Evolutionary conservation across 78 protist genomes (phyloP).

Genomic region (Paratrimastix pyriformis): DNA sequence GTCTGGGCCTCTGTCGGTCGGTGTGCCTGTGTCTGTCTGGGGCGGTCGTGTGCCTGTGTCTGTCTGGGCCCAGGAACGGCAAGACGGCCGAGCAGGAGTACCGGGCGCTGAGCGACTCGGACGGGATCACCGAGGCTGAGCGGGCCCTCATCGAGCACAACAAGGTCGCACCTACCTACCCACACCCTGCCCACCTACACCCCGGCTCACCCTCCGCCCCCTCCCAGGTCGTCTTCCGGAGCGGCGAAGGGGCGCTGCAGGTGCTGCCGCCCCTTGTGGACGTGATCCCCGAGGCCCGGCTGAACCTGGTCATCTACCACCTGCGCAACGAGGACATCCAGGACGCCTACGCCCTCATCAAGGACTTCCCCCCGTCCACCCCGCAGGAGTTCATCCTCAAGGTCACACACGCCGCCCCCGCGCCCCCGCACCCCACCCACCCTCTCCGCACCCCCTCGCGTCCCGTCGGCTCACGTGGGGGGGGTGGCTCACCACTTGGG

Average conservation of each 20-base stretch:
- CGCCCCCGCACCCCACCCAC: neutral
- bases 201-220: too few species aligned
- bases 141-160: slow-evolving; percentile 57
- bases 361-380: slow-evolving; percentile 59
- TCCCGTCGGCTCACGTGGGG: too few species aligned
- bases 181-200: too few species aligned
- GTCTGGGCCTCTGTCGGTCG: too few species aligned
- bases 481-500: too few species aligned
- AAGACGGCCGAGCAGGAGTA: slow-evolving; percentile 63
- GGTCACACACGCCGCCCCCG: neutral
- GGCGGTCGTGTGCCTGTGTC: too few species aligned
- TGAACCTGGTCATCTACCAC: slow-evolving; percentile 65
- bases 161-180: too few species aligned
- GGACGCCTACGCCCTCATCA: slow-evolving; percentile 62
- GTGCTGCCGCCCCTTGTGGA: slow-evolving; percentile 59
- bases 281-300: slow-evolving; percentile 66
- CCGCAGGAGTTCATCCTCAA: slow-evolving; percentile 70
- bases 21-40: too few species aligned
- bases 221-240: slow-evolving; percentile 64
- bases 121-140: neutral
- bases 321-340: slow-evolving; percentile 41
- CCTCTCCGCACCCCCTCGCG: too few species aligned
- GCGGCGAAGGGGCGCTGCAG: slow-evolving; percentile 68
- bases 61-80: too few species aligned
- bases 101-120: slow-evolving; percentile 9